phyloP scores from a whole-genome alignment of 2,329 filamentous ascomycete genomes.

The Leptographium flavum region DNA sequence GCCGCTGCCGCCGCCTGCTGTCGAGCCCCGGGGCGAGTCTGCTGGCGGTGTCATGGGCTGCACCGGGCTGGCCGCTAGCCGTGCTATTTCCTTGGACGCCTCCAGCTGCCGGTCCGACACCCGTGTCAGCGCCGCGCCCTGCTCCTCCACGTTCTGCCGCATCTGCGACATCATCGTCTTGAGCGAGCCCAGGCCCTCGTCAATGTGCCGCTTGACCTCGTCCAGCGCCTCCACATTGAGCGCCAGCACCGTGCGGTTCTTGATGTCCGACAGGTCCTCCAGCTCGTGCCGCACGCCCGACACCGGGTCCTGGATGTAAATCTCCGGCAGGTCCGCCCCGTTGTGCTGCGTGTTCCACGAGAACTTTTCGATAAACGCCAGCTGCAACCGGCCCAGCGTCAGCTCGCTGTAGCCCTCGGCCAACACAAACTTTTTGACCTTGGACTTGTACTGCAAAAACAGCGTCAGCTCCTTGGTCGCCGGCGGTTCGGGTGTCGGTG shows the following conservation, averaged over 20 bases:
- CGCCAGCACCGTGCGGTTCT: constrained; percentile 88
- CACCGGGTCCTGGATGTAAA: constrained; percentile 92
- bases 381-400: constrained; percentile 73
- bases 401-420: constrained; percentile 72
- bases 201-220: constrained; percentile 91
- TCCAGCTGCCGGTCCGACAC: constrained; percentile 88
- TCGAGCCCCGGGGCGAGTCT: constrained; percentile 33
- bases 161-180: constrained; percentile 76
- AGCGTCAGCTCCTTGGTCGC: constrained; percentile 67
- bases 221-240: constrained; percentile 87
- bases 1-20: constrained; percentile 25
- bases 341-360: constrained; percentile 97
- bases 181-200: constrained; percentile 73
- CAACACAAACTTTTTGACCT: constrained; percentile 91
- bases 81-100: constrained; percentile 72
- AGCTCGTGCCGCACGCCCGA: constrained; percentile 95
- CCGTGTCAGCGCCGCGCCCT: constrained; percentile 65
- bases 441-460: constrained; percentile 91
- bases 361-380: constrained; percentile 98
- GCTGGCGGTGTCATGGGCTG: constrained; percentile 21
- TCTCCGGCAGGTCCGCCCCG: constrained; percentile 83
- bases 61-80: constrained; percentile 25
- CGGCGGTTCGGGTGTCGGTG: too few relatives aligned
- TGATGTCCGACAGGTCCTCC: constrained; percentile 84
- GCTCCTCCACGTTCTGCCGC: constrained; percentile 69